These are phyloP conservation scores for Akanthomyces lecanii DNA, from an alignment of 2,329 filamentous ascomycete species.

Conservation along the genomic window DNA sequence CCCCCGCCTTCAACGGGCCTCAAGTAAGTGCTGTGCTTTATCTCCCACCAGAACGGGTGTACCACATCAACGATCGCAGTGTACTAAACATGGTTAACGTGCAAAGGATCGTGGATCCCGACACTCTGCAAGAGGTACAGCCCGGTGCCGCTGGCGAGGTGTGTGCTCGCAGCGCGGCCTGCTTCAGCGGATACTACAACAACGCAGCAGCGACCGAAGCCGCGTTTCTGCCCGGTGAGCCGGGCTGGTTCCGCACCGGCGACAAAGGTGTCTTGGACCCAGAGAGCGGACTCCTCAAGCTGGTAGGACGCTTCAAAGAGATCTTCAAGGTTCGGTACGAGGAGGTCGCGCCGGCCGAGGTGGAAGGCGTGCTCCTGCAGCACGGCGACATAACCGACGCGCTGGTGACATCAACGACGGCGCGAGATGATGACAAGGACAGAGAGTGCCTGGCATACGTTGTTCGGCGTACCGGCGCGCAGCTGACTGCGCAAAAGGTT, in stretches of 20 bases:
- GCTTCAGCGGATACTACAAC: constrained; percentile 6
- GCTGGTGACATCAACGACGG: neutral
- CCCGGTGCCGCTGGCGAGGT: constrained; percentile 1
- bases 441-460: constrained; percentile 11
- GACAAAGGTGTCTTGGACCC: neutral
- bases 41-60: neutral
- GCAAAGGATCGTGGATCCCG: constrained; percentile 4
- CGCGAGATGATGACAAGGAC: neutral
- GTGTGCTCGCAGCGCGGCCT: neutral
- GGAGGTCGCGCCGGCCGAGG: constrained; percentile 7
- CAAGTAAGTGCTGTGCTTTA: neutral
- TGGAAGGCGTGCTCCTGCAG: constrained; percentile 8
- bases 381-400: neutral
- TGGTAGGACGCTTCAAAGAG: constrained; percentile 9
- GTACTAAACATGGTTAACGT: neutral
- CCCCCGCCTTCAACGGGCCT: neutral
- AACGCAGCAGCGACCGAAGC: neutral
- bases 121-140: neutral
- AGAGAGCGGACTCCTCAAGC: neutral
- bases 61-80: neutral
- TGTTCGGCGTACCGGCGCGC: neutral
- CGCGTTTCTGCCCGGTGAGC: constrained; percentile 3
- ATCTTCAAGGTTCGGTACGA: constrained; percentile 13
- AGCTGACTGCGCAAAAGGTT: constrained; percentile 5
- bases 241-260: constrained; percentile 11